Conservation (phyloP, 2,329 filamentous ascomycete genomes). For the Alternaria hordeiaustralica region DNA sequence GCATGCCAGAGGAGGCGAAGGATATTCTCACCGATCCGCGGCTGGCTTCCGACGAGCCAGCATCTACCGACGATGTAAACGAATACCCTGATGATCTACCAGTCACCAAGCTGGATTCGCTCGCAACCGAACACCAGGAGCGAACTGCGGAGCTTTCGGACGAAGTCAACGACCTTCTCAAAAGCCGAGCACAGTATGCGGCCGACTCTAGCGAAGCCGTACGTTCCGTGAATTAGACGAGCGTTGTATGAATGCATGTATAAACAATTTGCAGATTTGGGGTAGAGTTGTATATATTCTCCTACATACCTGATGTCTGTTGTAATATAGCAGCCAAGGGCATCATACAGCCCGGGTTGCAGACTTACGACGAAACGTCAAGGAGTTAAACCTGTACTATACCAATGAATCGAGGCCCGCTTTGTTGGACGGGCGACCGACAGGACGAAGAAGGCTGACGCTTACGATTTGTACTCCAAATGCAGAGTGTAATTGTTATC, state of each 20-base stretch:
- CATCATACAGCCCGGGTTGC: neutral
- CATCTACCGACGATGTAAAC: conserved; percentile 18
- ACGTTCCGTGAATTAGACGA: neutral
- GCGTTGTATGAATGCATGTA: neutral
- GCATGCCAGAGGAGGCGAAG: conserved; percentile 15
- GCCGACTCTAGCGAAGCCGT: neutral
- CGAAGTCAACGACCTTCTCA: conserved; percentile 2
- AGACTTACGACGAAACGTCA: neutral
- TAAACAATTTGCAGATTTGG: neutral
- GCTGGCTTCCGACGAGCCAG: conserved; percentile 7
- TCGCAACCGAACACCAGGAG: neutral
- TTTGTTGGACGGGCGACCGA: neutral
- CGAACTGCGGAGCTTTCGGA: neutral
- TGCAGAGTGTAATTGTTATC: neutral
- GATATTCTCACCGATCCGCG: conserved; percentile 24
- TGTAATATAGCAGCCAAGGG: neutral
- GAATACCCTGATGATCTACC: conserved; percentile 25
- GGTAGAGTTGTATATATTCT: neutral
- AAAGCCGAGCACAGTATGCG: neutral
- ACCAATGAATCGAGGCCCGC: neutral
- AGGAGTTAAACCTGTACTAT: conserved; percentile 7
- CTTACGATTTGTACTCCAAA: neutral
- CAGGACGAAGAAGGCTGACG: neutral
- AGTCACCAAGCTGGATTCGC: neutral
- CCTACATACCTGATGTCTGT: neutral